Conservation (phyloP, 495 filamentous ascomycete genomes). For the Pyronema domesticum region DNA sequence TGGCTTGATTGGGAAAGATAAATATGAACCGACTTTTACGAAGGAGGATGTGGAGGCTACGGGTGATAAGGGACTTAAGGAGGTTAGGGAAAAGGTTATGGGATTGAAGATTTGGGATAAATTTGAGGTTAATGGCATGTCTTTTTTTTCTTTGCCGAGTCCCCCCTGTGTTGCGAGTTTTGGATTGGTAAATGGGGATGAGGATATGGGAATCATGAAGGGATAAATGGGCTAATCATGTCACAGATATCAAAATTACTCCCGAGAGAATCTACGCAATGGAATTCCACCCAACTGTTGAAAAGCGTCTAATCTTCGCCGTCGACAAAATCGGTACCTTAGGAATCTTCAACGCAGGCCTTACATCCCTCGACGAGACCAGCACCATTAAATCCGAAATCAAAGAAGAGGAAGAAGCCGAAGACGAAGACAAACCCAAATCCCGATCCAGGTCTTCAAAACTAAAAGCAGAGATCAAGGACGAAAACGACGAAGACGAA, state of each 20-base stretch:
- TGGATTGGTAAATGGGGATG: slow-evolving; percentile 37
- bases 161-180: slow-evolving; percentile 32
- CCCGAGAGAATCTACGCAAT: slow-evolving; percentile 60
- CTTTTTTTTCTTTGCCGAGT: slow-evolving; percentile 36
- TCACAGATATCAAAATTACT: slow-evolving; percentile 78
- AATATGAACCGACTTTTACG: slow-evolving; percentile 56
- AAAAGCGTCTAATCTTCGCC: slow-evolving; percentile 83
- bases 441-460: neutral
- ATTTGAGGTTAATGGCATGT: neutral
- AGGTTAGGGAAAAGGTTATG: slow-evolving; percentile 63
- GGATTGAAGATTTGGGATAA: slow-evolving; percentile 49
- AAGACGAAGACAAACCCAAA: neutral
- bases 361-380: neutral
- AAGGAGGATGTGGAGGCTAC: slow-evolving; percentile 68
- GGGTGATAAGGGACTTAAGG: slow-evolving; percentile 55
- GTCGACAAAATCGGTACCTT: slow-evolving; percentile 81
- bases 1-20: slow-evolving; percentile 51
- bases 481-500: slow-evolving; percentile 37
- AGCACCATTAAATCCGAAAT: neutral
- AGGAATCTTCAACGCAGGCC: slow-evolving; percentile 55
- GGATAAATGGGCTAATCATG: neutral
- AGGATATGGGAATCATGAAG: neutral
- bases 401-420: neutral
- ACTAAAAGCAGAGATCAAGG: neutral
- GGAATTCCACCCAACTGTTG: slow-evolving; percentile 68